Conservation (phyloP, 139 green algal genomes). For the Coelastrella sp. region DNA sequence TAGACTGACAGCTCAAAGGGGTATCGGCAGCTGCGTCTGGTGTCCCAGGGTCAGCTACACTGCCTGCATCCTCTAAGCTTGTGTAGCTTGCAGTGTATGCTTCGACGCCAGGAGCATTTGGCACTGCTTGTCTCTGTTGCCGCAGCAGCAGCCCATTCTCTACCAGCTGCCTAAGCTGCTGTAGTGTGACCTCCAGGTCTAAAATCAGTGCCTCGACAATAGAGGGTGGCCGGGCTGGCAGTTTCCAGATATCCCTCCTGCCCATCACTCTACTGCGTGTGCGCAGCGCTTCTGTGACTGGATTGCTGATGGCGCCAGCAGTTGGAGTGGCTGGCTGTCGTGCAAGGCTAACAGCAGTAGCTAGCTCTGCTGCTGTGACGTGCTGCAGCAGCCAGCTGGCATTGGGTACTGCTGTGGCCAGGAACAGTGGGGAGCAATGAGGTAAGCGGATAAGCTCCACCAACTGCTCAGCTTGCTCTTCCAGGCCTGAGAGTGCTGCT, state of each 20-base stretch:
- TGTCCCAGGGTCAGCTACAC: no score
- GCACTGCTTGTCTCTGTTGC: not conserved
- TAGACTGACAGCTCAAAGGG: not conserved
- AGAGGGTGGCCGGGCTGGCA: slow-evolving; percentile 15
- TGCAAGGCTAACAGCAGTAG: not conserved
- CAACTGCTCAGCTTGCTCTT: not conserved
- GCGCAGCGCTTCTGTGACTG: not conserved
- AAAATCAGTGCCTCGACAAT: no score
- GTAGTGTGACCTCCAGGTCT: no score
- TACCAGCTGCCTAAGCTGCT: slow-evolving; percentile 1
- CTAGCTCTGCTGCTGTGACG: not conserved
- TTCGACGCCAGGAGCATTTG: not conserved
- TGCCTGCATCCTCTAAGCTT: no score
- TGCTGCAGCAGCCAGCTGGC: slow-evolving; percentile 1
- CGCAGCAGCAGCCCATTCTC: not conserved
- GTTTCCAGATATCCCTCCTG: not conserved
- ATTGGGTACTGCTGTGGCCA: not conserved
- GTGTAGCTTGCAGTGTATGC: no score
- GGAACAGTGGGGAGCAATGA: not conserved
- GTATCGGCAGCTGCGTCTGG: not conserved
- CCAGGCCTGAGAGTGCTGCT: not conserved
- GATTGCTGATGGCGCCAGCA: not conserved
- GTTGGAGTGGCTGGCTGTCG: not conserved
- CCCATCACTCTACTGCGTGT: not conserved
- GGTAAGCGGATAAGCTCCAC: not conserved